Base-by-base conservation (phyloP, 768 basidiomycete species). In the Panus rudis region DNA sequence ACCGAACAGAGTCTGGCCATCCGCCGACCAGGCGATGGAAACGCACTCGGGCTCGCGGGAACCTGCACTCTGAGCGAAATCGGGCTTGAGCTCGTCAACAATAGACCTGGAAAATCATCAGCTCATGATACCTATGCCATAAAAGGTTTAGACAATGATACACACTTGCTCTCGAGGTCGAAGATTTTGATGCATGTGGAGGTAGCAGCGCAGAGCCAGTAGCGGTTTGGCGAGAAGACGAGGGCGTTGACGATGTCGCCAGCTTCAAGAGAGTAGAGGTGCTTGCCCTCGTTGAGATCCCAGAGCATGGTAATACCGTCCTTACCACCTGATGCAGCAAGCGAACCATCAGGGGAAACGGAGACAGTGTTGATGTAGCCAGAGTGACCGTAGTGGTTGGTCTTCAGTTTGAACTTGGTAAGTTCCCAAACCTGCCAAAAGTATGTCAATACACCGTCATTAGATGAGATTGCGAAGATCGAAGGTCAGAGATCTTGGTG, bases 271-370 rank as follows among this genome's bases (percentile, higher is more conserved):
- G 92, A 97, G 79, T 99, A 99, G 60, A 99, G 83, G 78, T 98
- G 96, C 75, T 97, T 98, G 76, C 92, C 93, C 76, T 98, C 96
- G 72, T 97, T 98, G 59, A 99, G 73, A 66, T 99, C 96, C 96
- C 96, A 99, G 51, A 97, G 85, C 93, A 97, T 97, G 64, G 93
- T 96, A 69, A 97, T 94, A 49, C 93, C 93, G 66, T 99, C 96
- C 72, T 98, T 98, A 59, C 96, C 96, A 62, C 96, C 96, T 38
- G 96, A 98, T 37, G 96, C 96, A 55, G 94, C 93, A 60, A 99
- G 81, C 20, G 96, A 99, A 52, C 96, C 96, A 62, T 99, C 96
- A 41, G 96, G 96, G 27, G 96, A 99, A 48, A 99, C 93, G 47
- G 96, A 92, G 61, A 99, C 70, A 57, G 94, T 92, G 76, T 92